Evolutionary conservation across 176 grass and related monocot genomes (phyloP).

Genomic region (Carex pumila): DNA sequence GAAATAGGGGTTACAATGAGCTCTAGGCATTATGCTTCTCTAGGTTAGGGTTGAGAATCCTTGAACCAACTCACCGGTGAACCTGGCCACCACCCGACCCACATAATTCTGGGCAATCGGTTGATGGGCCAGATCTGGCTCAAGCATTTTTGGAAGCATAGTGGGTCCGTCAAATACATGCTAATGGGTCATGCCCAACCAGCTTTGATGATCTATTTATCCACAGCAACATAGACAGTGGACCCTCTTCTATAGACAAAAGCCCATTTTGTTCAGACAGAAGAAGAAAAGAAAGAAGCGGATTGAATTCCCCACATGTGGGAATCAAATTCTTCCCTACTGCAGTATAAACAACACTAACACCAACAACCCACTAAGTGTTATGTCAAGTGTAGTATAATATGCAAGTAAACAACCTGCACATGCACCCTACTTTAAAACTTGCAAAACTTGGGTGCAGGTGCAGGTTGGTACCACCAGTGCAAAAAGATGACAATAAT

Average conservation of each 20-base stretch:
- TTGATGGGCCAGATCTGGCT: background rate
- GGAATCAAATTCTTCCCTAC: background rate
- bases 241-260: background rate
- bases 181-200: background rate
- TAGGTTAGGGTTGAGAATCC: background rate
- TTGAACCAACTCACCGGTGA: background rate
- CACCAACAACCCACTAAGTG: background rate
- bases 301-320: background rate
- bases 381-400: background rate
- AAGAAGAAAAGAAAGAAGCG: background rate
- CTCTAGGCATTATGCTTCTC: background rate
- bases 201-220: background rate
- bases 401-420: background rate
- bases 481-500: background rate
- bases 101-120: background rate
- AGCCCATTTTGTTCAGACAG: background rate
- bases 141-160: background rate
- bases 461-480: background rate
- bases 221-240: background rate
- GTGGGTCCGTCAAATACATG: background rate
- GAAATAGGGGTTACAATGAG: background rate
- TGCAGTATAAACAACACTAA: background rate
- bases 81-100: background rate
- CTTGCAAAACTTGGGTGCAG: background rate
- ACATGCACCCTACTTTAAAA: background rate